phyloP scores from a whole-genome alignment of 192 early-diverging fungal species.

The Spizellomyces sp. region DNA sequence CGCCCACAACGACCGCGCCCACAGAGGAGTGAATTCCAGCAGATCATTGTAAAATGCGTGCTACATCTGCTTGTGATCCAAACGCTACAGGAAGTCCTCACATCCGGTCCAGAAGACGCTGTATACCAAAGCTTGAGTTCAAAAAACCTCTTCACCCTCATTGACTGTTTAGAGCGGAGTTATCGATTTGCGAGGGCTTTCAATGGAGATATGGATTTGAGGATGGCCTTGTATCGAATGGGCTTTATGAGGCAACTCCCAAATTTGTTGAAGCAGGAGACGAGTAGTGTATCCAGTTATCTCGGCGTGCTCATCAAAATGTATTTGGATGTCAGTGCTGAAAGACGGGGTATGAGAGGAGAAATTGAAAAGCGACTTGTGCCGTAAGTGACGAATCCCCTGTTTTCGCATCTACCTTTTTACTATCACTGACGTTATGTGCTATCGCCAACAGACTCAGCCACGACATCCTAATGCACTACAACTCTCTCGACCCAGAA shows the following conservation, averaged over 20 bases:
- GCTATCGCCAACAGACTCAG: slow-evolving; percentile 38
- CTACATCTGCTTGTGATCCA: slow-evolving; percentile 87
- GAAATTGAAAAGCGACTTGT: slow-evolving; percentile 72
- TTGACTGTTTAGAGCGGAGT: slow-evolving; percentile 79
- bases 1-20: slow-evolving; percentile 36
- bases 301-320: slow-evolving; percentile 72
- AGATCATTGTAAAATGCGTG: slow-evolving; percentile 87
- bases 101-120: slow-evolving; percentile 44
- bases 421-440: slow-evolving; percentile 9
- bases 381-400: slow-evolving; percentile 44
- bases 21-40: slow-evolving; percentile 76
- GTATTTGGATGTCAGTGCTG: slow-evolving; percentile 57
- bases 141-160: slow-evolving; percentile 70
- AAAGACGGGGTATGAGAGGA: slow-evolving; percentile 49
- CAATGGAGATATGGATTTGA: slow-evolving; percentile 77
- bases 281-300: slow-evolving; percentile 65
- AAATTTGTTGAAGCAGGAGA: slow-evolving; percentile 91
- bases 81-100: slow-evolving; percentile 77
- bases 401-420: neutral
- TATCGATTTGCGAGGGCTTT: slow-evolving; percentile 83
- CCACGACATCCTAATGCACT: slow-evolving; percentile 64
- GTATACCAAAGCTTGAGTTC: slow-evolving; percentile 62
- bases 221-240: slow-evolving; percentile 78
- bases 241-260: slow-evolving; percentile 94
- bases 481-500: slow-evolving; percentile 69